phyloP scores from a whole-genome alignment of 495 filamentous ascomycete species.

The Xylaria scruposa region DNA sequence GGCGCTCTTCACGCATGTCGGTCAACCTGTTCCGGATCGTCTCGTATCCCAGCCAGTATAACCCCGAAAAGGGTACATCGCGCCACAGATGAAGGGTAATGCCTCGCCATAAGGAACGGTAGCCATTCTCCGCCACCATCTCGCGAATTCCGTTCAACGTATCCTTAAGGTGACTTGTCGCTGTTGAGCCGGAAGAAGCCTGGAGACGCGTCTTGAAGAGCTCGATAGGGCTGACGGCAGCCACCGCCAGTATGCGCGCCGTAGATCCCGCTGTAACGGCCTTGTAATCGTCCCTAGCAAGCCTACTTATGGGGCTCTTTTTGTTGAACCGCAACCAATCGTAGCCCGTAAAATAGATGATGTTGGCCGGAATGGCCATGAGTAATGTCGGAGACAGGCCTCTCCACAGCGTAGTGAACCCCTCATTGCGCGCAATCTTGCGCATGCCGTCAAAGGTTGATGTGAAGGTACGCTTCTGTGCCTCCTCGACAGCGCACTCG shows the following conservation, averaged over 20 bases:
- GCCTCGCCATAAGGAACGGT: constrained; percentile 89
- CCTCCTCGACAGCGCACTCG: constrained; percentile 90
- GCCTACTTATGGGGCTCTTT: constrained; percentile 67
- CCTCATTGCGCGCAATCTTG: constrained; percentile 97
- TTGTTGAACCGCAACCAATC: constrained; percentile 83
- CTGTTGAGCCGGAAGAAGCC: constrained; percentile 67
- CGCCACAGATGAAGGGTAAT: constrained; percentile 92
- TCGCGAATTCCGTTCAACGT: constrained; percentile 76
- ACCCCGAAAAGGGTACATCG: constrained; percentile 93
- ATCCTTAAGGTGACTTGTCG: constrained; percentile 63
- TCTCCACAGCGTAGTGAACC: constrained; percentile 85
- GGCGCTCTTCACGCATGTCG: constrained; percentile 63
- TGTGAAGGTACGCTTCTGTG: constrained; percentile 79
- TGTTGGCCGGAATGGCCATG: constrained; percentile 95
- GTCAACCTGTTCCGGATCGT: constrained; percentile 69
- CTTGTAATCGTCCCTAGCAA: constrained; percentile 70
- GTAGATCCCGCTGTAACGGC: constrained; percentile 80
- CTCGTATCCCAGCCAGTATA: constrained; percentile 99
- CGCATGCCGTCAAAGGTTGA: constrained; percentile 90
- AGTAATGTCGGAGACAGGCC: constrained; percentile 89
- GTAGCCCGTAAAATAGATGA: constrained; percentile 99
- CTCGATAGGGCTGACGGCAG: constrained; percentile 87
- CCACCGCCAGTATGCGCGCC: constrained; percentile 81
- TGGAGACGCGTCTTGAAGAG: constrained; percentile 95
- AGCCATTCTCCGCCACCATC: constrained; percentile 79